A percentile compares a stretch with the other conserved stretches of the same genome.
Conservation (phyloP, 148 eudicot species). For the Beta vulgaris region DNA sequence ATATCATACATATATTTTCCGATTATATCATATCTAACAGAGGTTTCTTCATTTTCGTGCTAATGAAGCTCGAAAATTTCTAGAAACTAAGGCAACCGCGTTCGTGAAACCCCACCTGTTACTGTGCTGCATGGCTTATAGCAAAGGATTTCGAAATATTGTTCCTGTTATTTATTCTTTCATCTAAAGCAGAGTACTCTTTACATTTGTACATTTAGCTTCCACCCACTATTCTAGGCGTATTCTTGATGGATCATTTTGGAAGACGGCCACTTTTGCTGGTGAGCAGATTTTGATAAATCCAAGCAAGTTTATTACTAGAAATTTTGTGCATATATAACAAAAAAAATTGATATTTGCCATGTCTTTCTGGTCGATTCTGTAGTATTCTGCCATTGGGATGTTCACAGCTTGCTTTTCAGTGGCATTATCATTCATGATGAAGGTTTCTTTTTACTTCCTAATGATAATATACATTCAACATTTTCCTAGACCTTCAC, state of each 20-base stretch:
- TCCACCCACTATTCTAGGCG: constrained; percentile 35
- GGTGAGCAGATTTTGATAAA: no score
- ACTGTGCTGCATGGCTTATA: not conserved
- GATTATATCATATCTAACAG: no score
- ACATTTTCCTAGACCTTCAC: not conserved
- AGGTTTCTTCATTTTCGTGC: no score
- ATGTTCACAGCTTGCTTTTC: constrained; percentile 27
- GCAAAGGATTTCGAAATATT: not conserved
- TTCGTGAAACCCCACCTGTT: no score
- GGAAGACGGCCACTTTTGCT: constrained; percentile 56
- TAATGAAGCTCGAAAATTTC: no score
- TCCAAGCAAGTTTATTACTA: not conserved
- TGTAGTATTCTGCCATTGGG: constrained; percentile 31
- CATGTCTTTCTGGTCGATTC: not conserved
- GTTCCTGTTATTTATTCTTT: no score
- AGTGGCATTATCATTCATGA: constrained; percentile 26
- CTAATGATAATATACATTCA: not conserved
- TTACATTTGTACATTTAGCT: constrained; percentile 40
- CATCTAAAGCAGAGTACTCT: not conserved
- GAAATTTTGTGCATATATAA: no score
- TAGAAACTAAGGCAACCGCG: no score
- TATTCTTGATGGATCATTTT: constrained; percentile 43
- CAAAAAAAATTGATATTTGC: not conserved
- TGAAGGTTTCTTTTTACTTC: constrained; percentile 25
- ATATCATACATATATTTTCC: no score